These are phyloP conservation scores for Entomortierella parvispora DNA, from an alignment of 192 early-diverging fungal genomes.

Conservation along the genomic window DNA sequence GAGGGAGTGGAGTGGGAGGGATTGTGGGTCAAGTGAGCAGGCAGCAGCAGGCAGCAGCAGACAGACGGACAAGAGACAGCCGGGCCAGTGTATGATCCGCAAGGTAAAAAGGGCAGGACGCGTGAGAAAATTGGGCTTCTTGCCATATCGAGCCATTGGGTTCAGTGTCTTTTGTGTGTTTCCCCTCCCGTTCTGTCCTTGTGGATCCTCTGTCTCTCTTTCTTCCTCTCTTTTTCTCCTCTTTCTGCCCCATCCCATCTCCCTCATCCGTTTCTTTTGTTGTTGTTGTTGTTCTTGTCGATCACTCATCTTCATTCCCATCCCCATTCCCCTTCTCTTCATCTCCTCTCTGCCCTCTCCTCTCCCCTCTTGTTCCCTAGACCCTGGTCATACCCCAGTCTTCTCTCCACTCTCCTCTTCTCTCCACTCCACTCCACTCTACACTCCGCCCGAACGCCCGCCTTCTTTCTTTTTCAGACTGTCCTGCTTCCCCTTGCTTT, in stretches of 20 bases:
- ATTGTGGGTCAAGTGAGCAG: no score
- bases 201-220: neutral
- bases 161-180: neutral
- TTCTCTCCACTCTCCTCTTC: neutral
- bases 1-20: neutral
- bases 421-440: neutral
- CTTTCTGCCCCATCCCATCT: neutral
- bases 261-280: neutral
- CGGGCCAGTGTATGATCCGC: neutral
- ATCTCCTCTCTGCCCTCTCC: neutral
- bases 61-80: neutral
- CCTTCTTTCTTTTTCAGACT: neutral
- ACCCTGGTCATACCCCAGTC: neutral
- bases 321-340: neutral
- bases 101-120: neutral
- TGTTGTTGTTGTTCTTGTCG: neutral
- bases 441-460: neutral
- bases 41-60: no score
- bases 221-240: conserved; percentile 6
- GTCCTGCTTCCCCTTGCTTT: neutral
- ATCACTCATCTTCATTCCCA: neutral
- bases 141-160: conserved; percentile 1
- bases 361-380: no score
- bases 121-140: conserved; percentile 1
- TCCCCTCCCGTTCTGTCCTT: neutral